Evolutionary conservation across 2,329 filamentous ascomycete species (phyloP), one percentile per base, ranked within the genome.

Genomic region (Fusarium succisae): DNA sequence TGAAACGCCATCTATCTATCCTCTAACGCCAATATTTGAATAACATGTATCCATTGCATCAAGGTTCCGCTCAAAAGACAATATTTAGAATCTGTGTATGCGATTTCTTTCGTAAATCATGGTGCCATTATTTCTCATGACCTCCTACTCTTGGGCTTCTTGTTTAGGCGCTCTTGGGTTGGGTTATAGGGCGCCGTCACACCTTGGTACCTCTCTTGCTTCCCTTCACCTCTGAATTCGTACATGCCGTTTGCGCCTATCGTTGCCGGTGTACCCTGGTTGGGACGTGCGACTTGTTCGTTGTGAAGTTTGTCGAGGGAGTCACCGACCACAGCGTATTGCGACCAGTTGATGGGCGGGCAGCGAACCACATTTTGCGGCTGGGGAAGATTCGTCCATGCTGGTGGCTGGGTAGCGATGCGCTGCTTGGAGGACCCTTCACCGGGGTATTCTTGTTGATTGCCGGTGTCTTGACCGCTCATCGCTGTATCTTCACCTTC

Each of bases 341-440:
- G 95, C 18, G 91, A 90, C 96, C 96, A 98, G 84, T 98, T 98
- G 79, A 98, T 92, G 14, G 94, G 93, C 14, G 96, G 96, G 84
- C 92, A 94, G 45, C 95, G 91, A 32, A 97, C 92, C 2, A 98
- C 86, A 76, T 93, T 93, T 81, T 98, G 96, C 12, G 93, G 91
- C 20, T 88, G 88, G 1, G 95, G 95, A 20, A 98, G 88, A 24
- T 84, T 84, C 6, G 89, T 85, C 85, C 95, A 95, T 6, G 84
- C 73, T 38, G 73, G 77, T 28, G 76, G 79, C 63, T 76, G 79
- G 67, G 69, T 58, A 65, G 67, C 32, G 26, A 73, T 68, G 74
- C 71, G 72, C 64, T 76, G 69, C 20, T 69, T 69, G 54, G 77
- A 74, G 28, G 77, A 68, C 28, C 75, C 69, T 57, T 79, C 72